Evolutionary conservation across 495 filamentous ascomycete genomes (phyloP), one percentile per base, ranked within the genome.

Genomic region (Talaromyces proteolyticus): DNA sequence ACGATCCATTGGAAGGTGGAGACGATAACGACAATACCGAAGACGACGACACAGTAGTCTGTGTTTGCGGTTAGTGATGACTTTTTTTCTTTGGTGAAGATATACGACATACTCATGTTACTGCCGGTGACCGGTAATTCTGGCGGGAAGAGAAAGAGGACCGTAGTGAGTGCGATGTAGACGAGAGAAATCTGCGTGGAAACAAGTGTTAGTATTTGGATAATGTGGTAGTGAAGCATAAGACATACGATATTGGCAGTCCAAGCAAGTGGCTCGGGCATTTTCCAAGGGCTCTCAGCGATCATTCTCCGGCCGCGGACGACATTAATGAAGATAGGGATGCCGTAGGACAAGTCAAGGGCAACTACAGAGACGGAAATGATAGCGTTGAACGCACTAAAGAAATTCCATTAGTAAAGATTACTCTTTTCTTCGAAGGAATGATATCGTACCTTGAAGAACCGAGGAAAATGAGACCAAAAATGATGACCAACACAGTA

Each of bases 101-200:
- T 36, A n/a, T n/a, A n/a, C n/a, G 52, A 59, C 74, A 58, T 72
- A 80, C 77, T 90, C 86, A 91, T 89, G 64, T 80, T 89, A 51
- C 72, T 79, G 6, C 75, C 80, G 0, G 80, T 84, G 0, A 81
- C 81, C 2, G 84, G 85, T 2, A 87, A 53, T 3, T 68, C 72
- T 0, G 87, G 86, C 3, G 87, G 87, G 64, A 91, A 87, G 14
- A 89, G 73, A 61, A 90, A 91, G 0, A 91, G 70, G 6, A 89
- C 79, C 0, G 85, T 89, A 1, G 85, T 89, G 5, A 88, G 60
- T 19, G 76, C 61, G 19, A 85, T 78, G 58, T 87, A 90, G 0
- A 57, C 65, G 25, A 89, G 64, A 3, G 87, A 84, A 42, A 90
- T 63, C 80, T 82, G 26, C 6, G 8, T 11, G 40, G 3, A 18